phyloP scores from a whole-genome alignment of 306 rosid species.

The Prunus padus region DNA sequence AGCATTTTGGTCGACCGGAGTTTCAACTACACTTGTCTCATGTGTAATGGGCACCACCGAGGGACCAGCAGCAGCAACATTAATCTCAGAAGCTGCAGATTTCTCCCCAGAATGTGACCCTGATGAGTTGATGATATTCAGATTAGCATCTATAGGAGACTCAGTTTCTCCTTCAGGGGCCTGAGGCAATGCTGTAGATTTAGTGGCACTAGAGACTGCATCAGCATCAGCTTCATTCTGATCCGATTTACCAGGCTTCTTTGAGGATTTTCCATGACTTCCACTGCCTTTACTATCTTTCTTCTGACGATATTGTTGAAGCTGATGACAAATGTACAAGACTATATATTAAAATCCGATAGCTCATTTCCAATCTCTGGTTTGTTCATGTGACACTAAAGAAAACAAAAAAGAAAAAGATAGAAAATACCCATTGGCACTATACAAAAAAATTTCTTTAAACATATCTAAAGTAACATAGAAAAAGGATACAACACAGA shows the following conservation, averaged over 20 bases:
- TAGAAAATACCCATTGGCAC: neutral
- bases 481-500: neutral
- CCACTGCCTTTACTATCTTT: conserved; percentile 78
- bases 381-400: neutral
- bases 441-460: neutral
- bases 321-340: conserved; percentile 45
- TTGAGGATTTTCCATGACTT: conserved; percentile 67
- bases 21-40: conserved; percentile 25
- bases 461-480: neutral
- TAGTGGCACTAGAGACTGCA: conserved; percentile 31
- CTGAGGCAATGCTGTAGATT: conserved; percentile 34
- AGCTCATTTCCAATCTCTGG: neutral
- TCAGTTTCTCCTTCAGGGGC: conserved; percentile 46
- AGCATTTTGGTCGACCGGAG: conserved; percentile 31
- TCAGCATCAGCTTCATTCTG: conserved; percentile 54
- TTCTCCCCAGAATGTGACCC: conserved; percentile 39
- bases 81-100: conserved; percentile 32
- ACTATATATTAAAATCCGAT: conserved; percentile 25
- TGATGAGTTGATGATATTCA: conserved; percentile 31
- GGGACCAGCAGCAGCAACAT: conserved; percentile 34
- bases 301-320: conserved; percentile 89
- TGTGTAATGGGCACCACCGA: conserved; percentile 18
- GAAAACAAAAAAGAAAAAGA: neutral
- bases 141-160: conserved; percentile 32
- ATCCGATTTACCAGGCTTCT: conserved; percentile 49